Base-by-base conservation (phyloP, 106 monocot genomes). In the Agapanthus africanus region DNA sequence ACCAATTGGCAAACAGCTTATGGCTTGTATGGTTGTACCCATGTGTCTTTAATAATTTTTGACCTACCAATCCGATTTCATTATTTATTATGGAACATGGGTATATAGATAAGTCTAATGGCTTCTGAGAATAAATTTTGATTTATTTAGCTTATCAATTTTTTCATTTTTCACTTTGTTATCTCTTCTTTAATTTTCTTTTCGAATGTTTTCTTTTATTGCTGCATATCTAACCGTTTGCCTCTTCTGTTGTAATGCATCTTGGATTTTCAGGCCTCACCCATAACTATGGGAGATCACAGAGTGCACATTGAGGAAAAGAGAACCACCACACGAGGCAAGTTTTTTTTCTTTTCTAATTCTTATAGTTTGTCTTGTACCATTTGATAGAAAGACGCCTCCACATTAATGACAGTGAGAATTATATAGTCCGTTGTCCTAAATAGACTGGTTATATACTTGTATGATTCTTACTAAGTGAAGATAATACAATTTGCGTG, bases 281-380 rank as follows among this genome's bases (percentile, higher is more conserved):
- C 78, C 3, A 42, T 88, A 23, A 31, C 7, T 18, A 76, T 88
- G 37, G 72, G 51, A 0, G 70, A 75, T 2, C 73, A 65, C 35
- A 59, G 46, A 67, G 74, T 68, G 14, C 64, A 59, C 54, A 63
- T 88, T 32, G 83, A 88, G 73, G 83, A 81, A 68, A 88, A 88
- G 70, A 74, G 70, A 66, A 83, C 83, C 14, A 75, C 62, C 15
- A 83, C 78, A 31, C 78, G 83, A 79, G 83, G 83, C 71, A 68
- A 79, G 75, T 71, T 16, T 47, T 50, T 59, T 52, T 69, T 63
- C n/a, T 68, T 44, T 63, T 46, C 6, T 18, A 52, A 2, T 68
- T 15, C 28, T 32, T 64, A 13, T 32, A 33, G 32, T 37, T 28
- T 8, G 62, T 4, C n/a, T 26, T 49, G 47, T 15, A 1, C n/a